Evolutionary conservation across 352 stramenopile genomes (phyloP).

Genomic region (Phytophthora multivora): DNA sequence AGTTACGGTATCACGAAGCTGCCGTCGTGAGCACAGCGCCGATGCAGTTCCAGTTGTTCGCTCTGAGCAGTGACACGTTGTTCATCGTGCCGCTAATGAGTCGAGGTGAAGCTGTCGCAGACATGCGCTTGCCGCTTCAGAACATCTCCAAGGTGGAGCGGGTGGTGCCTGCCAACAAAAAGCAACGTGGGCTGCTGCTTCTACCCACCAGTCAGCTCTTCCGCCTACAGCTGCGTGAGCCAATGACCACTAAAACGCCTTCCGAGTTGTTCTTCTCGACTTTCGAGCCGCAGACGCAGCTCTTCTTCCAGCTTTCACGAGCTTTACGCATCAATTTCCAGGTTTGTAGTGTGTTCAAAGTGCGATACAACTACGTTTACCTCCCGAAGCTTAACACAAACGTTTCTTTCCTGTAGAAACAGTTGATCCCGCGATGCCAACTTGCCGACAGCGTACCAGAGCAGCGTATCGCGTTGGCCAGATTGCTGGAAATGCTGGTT

Average conservation of each 20-base stretch:
- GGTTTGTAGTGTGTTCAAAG: conserved; percentile 21
- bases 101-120: conserved; percentile 10
- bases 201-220: conserved; percentile 58
- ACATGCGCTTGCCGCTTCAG: conserved; percentile 34
- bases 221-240: conserved; percentile 32
- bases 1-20: conserved; percentile 61
- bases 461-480: conserved; percentile 32
- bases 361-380: too few species aligned
- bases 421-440: conserved; percentile 24
- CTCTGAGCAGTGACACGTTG: conserved; percentile 45
- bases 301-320: conserved; percentile 57
- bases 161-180: conserved; percentile 41
- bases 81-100: conserved; percentile 53
- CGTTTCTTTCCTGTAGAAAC: conserved; percentile 9
- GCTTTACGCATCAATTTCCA: conserved; percentile 51
- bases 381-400: neutral
- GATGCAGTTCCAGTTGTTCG: conserved; percentile 55
- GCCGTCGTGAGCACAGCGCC: conserved; percentile 42
- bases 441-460: conserved; percentile 1
- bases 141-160: conserved; percentile 39
- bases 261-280: conserved; percentile 55
- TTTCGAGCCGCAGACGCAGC: conserved; percentile 62
- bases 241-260: conserved; percentile 1
- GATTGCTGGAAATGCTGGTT: conserved; percentile 44
- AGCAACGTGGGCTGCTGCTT: conserved; percentile 52